Percentiles rank a stretch among this genome's conserved stretches.
These are phyloP conservation scores for Rhizophora apiculata DNA, from an alignment of 345 rosid genomes.

Conservation along the genomic window DNA sequence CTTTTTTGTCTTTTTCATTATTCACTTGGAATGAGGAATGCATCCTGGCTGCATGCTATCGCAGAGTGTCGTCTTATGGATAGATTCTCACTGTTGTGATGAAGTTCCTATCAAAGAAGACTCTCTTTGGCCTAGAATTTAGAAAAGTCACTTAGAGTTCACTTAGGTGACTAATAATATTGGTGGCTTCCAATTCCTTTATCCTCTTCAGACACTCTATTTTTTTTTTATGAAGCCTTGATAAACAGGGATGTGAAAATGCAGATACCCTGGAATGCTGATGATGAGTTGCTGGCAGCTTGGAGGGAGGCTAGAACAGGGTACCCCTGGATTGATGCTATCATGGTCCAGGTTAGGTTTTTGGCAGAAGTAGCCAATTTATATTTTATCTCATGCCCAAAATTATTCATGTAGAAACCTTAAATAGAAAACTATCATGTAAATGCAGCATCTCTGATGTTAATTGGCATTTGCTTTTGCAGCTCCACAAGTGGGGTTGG, in stretches of 20 bases:
- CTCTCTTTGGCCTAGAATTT: slow-evolving; percentile 1
- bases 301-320: slow-evolving; percentile 95
- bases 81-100: neutral
- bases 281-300: slow-evolving; percentile 63
- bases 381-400: neutral
- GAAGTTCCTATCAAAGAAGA: neutral
- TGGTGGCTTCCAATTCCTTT: neutral
- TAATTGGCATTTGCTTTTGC: slow-evolving; percentile 20
- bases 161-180: neutral
- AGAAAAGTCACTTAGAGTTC: neutral
- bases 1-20: too few relatives aligned
- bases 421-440: neutral
- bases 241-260: slow-evolving; percentile 13
- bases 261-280: slow-evolving; percentile 93
- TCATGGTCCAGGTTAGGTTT: slow-evolving; percentile 83
- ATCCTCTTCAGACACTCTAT: neutral
- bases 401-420: neutral
- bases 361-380: slow-evolving; percentile 13
- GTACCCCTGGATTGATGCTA: slow-evolving; percentile 99
- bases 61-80: too few relatives aligned
- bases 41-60: neutral
- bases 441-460: neutral
- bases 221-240: neutral
- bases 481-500: slow-evolving; percentile 98
- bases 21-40: neutral